Evolutionary conservation across 495 filamentous ascomycete genomes (phyloP), one percentile per base, ranked within the genome.

Genomic region (Aspergillus nanangensis): DNA sequence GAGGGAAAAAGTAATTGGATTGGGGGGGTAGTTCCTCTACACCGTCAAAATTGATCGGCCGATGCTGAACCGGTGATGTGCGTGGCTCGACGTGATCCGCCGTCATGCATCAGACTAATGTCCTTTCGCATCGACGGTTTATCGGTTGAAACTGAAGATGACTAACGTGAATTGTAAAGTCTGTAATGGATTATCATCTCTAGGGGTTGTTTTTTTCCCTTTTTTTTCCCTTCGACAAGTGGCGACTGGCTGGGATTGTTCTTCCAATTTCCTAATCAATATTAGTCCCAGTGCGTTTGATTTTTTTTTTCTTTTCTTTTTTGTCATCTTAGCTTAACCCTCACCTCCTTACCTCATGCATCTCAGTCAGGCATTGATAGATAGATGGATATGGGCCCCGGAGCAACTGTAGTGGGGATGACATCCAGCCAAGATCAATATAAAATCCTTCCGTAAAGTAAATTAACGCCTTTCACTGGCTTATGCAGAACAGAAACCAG

Each of bases 81-180:
- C 45, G 47, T 53, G 50, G 44, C 44, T 41, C 38, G 41, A 51
- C 45, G 45, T 51, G 55, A 52, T 54, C 48, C 51, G 42, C 50
- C 35, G 40, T 23, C 21, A 39, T 58, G 55, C 51, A 50, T 46
- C 44, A 41, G 41, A 52, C 51, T 58, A 58, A 58, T 55, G 56
- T 48, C 27, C 31, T 38, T 40, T 22, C 48, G 47, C 48, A 49
- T 47, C 32, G 34, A 17, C 39, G 15, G 41, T 31, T 13, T 19
- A 13, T 27, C 47, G 34, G 42, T 44, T 50, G 47, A 50, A 44
- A 39, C 29, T 17, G 40, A 36, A 14, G 15, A 25, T 37, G 17
- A 39, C 34, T 27, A 14, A 27, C 25, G 18, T 22, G 33, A 31
- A 25, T n/a, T n/a, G n/a, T n/a, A n/a, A n/a, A n/a, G n/a, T 9